Evolutionary conservation across 176 grass and related monocot species (phyloP).

Genomic region (Echinochloa phyllopogon): DNA sequence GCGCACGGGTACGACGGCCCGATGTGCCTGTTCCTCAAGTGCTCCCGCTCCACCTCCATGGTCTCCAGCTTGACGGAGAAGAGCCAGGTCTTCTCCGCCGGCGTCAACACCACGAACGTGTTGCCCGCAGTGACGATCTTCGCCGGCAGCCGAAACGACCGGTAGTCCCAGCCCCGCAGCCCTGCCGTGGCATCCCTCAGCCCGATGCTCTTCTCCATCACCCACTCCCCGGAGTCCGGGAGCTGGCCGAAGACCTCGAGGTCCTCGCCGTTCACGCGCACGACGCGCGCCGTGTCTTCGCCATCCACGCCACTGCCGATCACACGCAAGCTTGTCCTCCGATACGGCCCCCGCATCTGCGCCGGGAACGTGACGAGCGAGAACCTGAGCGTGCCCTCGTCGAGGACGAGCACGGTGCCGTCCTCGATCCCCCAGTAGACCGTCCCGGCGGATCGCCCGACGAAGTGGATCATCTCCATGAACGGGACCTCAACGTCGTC

Average conservation of each 20-base stretch:
- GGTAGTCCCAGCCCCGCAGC: neutral
- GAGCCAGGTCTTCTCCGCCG: neutral
- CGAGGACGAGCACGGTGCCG: neutral
- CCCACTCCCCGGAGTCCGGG: neutral
- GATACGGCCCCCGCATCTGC: neutral
- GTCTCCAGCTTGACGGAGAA: slow-evolving; percentile 21
- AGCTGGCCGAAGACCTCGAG: neutral
- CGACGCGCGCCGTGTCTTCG: neutral
- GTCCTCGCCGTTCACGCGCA: neutral
- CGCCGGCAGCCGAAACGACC: neutral
- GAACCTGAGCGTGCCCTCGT: neutral
- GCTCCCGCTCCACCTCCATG: slow-evolving; percentile 8
- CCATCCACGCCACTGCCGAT: slow-evolving; percentile 1
- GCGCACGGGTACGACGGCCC: neutral
- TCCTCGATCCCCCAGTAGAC: neutral
- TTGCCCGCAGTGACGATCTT: neutral
- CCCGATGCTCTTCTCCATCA: neutral
- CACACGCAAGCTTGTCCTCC: neutral
- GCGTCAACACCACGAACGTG: slow-evolving; percentile 14
- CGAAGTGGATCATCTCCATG: neutral
- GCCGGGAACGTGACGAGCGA: neutral
- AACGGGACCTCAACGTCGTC: neutral
- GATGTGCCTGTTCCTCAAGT: neutral
- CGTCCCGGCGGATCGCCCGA: neutral
- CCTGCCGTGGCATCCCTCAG: neutral